phyloP scores from a whole-genome alignment of 2,329 filamentous ascomycete species.

The Mollisia scopiformis region DNA sequence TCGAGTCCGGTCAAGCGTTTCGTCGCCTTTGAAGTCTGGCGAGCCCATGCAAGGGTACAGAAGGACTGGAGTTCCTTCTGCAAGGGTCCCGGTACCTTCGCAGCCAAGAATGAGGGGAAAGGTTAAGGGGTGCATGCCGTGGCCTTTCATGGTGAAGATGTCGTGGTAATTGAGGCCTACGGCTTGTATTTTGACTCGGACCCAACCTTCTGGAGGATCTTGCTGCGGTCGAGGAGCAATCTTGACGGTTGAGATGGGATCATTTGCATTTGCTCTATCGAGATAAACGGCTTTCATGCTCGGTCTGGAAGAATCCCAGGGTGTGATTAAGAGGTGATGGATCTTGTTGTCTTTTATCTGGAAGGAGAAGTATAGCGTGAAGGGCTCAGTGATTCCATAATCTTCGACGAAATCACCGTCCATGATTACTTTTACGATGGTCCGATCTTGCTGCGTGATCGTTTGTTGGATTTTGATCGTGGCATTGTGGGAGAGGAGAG shows the following conservation, averaged over 20 bases:
- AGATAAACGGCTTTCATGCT: constrained; percentile 15
- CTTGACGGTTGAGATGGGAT: constrained; percentile 23
- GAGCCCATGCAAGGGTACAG: constrained; percentile 29
- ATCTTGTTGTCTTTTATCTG: not conserved
- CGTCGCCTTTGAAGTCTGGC: constrained; percentile 25
- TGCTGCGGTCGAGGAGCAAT: constrained; percentile 16
- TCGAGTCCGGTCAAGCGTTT: constrained; percentile 27
- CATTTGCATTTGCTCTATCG: constrained; percentile 5
- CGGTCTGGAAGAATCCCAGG: constrained; percentile 1
- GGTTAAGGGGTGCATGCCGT: constrained; percentile 15
- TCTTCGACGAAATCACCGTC: constrained; percentile 16
- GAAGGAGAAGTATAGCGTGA: constrained; percentile 13
- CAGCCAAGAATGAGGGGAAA: constrained; percentile 28
- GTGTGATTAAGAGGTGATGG: constrained; percentile 8
- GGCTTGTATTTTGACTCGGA: constrained; percentile 25
- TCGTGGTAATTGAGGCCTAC: constrained; percentile 28
- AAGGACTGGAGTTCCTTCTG: constrained; percentile 26
- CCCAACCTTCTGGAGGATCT: constrained; percentile 19
- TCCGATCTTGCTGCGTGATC: not conserved
- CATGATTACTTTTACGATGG: constrained; percentile 15
- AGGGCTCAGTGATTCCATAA: constrained; percentile 11
- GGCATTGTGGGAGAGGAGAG: constrained; percentile 10
- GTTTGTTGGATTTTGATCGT: constrained; percentile 5
- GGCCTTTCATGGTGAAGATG: constrained; percentile 27
- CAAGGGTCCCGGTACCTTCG: constrained; percentile 25